A percentile compares a stretch with the other conserved stretches of the same genome.
phyloP scores from a whole-genome alignment of 768 basidiomycete genomes.

The Mycena alexandri region DNA sequence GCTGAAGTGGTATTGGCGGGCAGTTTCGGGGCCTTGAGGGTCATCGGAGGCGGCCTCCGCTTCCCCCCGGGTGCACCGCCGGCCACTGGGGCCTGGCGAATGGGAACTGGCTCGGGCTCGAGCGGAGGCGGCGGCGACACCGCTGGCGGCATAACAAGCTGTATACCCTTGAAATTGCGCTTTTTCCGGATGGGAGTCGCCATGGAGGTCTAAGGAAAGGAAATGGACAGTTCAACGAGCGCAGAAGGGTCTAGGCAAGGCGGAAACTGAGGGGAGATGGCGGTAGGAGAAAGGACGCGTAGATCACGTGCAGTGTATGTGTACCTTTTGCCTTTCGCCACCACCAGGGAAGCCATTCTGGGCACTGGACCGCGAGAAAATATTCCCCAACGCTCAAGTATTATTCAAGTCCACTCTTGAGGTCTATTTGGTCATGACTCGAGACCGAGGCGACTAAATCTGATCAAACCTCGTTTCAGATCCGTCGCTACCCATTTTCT shows the following conservation, averaged over 20 bases:
- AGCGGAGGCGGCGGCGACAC: slow-evolving; percentile 50
- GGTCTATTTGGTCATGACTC: too few relatives aligned
- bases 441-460: too few relatives aligned
- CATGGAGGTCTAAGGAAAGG: background rate
- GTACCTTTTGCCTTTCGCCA: too few relatives aligned
- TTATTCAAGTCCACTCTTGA: too few relatives aligned
- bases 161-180: slow-evolving; percentile 89
- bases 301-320: too few relatives aligned
- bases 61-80: slow-evolving; percentile 66
- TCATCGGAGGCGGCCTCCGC: slow-evolving; percentile 88
- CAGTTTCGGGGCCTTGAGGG: slow-evolving; percentile 78
- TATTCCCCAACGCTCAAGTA: too few relatives aligned
- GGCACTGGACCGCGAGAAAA: too few relatives aligned
- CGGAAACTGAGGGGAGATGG: background rate
- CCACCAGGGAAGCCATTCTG: too few relatives aligned
- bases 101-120: slow-evolving; percentile 58
- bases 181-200: background rate
- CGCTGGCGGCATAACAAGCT: slow-evolving; percentile 72
- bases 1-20: slow-evolving; percentile 56
- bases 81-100: slow-evolving; percentile 61
- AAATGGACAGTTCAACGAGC: background rate
- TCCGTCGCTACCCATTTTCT: too few relatives aligned
- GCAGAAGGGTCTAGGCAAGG: background rate
- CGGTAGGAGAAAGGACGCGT: too few relatives aligned
- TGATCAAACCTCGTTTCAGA: too few relatives aligned